A percentile compares a stretch with the other conserved stretches of the same genome.
Conservation (phyloP, 768 basidiomycete species). For the Tubosaeta sp. region DNA sequence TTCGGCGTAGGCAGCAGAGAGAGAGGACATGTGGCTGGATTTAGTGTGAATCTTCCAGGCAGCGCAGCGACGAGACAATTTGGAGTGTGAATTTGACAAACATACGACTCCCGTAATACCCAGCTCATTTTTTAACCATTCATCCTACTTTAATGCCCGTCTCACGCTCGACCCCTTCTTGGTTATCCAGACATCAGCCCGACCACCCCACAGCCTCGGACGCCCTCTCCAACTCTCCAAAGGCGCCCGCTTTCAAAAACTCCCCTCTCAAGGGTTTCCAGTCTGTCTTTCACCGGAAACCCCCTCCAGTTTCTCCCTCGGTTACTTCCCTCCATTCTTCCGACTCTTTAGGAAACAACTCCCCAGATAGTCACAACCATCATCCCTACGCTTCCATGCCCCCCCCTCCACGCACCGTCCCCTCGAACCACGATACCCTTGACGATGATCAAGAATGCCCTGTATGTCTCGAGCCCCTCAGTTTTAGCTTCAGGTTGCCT, state of each 20-base stretch:
- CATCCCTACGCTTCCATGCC: constrained; percentile 62
- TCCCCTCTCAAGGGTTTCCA: constrained; percentile 39
- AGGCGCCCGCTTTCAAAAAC: constrained; percentile 24
- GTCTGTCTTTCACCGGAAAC: constrained; percentile 49
- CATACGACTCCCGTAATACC: neutral
- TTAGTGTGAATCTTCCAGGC: too few species aligned
- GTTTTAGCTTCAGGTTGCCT: constrained; percentile 86
- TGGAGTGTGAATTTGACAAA: neutral
- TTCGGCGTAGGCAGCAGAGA: constrained; percentile 39
- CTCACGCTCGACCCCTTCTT: constrained; percentile 25
- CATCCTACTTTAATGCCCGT: constrained; percentile 27
- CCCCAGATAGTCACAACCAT: constrained; percentile 30
- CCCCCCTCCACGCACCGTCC: constrained; percentile 67
- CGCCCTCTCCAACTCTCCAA: constrained; percentile 24
- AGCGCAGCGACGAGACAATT: too few species aligned
- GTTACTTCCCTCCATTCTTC: constrained; percentile 47
- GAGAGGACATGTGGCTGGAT: constrained; percentile 40
- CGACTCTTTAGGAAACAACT: constrained; percentile 36
- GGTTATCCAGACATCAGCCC: constrained; percentile 38
- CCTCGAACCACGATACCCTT: constrained; percentile 54
- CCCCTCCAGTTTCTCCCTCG: constrained; percentile 39
- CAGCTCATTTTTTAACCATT: neutral
- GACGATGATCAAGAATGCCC: constrained; percentile 92
- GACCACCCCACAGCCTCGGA: constrained; percentile 36
- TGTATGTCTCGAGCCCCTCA: constrained; percentile 93